These are phyloP conservation scores for Citrus hindsii DNA, from an alignment of 345 rosid species.

Conservation along the genomic window DNA sequence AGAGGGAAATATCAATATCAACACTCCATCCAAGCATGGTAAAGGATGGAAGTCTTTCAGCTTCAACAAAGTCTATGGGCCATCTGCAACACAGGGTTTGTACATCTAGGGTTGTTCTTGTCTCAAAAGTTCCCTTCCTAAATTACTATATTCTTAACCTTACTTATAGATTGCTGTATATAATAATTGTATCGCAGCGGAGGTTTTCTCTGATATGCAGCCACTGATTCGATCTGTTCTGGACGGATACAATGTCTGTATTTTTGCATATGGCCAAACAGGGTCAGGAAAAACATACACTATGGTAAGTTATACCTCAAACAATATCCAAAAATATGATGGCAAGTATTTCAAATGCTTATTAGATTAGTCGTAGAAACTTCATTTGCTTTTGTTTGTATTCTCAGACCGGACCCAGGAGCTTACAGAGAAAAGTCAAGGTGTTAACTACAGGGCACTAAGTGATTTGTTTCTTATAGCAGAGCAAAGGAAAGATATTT, in stretches of 20 bases:
- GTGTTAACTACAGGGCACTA: conserved; percentile 94
- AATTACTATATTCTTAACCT: not conserved
- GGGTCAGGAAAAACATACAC: conserved; percentile 96
- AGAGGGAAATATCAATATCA: conserved; percentile 68
- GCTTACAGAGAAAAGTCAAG: conserved; percentile 71
- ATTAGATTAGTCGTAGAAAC: not conserved
- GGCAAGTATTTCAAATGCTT: not conserved
- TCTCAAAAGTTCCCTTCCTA: not conserved
- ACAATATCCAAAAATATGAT: conserved; percentile 3
- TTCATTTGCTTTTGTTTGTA: conserved; percentile 12
- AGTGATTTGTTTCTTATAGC: conserved; percentile 84
- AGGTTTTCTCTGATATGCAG: conserved; percentile 94
- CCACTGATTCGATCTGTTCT: conserved; percentile 94
- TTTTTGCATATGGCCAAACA: conserved; percentile 98
- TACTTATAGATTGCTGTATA: not conserved
- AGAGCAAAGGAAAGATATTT: conserved; percentile 76
- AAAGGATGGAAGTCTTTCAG: conserved; percentile 69
- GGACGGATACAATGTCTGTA: conserved; percentile 96
- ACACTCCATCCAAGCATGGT: conserved; percentile 70
- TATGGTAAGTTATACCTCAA: conserved; percentile 57
- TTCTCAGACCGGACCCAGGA: conserved; percentile 85
- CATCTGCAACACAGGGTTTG: conserved; percentile 86
- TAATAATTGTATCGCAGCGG: conserved; percentile 51
- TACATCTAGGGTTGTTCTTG: not conserved
- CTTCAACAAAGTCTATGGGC: conserved; percentile 94